Evolutionary conservation across 768 basidiomycete genomes (phyloP).

Genomic region (Suillus placidus): DNA sequence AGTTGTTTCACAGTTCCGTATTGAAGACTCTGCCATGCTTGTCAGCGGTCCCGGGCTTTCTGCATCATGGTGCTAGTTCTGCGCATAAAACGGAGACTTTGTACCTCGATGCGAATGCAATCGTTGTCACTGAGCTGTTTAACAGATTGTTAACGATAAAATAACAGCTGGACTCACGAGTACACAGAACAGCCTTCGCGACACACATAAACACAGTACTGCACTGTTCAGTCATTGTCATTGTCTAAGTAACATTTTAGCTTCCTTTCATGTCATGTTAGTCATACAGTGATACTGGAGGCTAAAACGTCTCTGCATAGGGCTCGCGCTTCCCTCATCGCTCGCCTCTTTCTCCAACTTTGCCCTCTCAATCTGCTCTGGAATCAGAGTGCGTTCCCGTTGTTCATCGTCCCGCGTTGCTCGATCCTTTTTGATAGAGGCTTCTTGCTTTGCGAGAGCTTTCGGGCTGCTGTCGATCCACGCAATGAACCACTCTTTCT

Average conservation of each 20-base stretch:
- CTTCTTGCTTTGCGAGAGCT: conserved; percentile 88
- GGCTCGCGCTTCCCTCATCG: conserved; percentile 35
- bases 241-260: neutral
- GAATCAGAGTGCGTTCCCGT: conserved; percentile 84
- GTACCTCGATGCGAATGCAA: too few species aligned
- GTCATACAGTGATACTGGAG: neutral
- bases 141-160: too few species aligned
- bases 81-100: too few species aligned
- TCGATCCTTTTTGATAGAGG: conserved; percentile 88
- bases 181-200: too few species aligned
- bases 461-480: conserved; percentile 98
- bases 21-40: too few species aligned
- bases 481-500: conserved; percentile 96
- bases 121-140: too few species aligned
- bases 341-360: conserved; percentile 48
- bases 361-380: conserved; percentile 94
- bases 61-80: too few species aligned
- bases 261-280: neutral
- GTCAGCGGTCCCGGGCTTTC: too few species aligned
- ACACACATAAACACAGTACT: too few species aligned
- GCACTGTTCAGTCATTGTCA: neutral
- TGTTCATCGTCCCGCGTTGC: conserved; percentile 92
- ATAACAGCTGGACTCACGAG: too few species aligned
- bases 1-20: too few species aligned
- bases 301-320: conserved; percentile 17